Evolutionary conservation across 108 stramenopile species (phyloP).

Genomic region (Discostella pseudostelligera): DNA sequence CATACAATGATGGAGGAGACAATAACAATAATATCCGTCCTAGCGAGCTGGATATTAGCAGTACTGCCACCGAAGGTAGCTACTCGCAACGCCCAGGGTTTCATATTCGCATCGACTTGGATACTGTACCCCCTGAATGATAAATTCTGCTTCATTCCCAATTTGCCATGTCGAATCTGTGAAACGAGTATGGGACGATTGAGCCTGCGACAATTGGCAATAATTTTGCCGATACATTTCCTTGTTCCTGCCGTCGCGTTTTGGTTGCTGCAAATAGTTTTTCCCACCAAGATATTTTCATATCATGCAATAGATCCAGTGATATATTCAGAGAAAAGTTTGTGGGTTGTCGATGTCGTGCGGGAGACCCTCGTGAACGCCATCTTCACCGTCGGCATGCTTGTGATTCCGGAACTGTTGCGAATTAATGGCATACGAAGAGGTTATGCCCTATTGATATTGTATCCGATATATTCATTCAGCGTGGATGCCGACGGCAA

Average conservation of each 20-base stretch:
- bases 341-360: conserved; percentile 28
- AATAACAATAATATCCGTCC: not conserved
- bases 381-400: conserved; percentile 32
- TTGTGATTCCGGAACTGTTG: conserved; percentile 50
- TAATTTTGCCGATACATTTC: conserved; percentile 35
- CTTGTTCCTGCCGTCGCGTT: conserved; percentile 5
- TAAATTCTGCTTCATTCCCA: conserved; percentile 42
- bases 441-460: conserved; percentile 21
- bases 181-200: conserved; percentile 49
- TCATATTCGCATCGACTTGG: conserved; percentile 28
- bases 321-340: conserved; percentile 26
- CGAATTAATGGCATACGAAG: conserved; percentile 38
- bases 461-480: conserved; percentile 47
- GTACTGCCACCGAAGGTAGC: conserved; percentile 5
- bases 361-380: conserved; percentile 39
- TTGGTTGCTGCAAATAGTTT: not conserved
- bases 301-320: conserved; percentile 15
- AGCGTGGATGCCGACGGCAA: conserved; percentile 41
- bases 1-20: not conserved
- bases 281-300: not conserved
- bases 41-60: conserved; percentile 12
- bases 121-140: conserved; percentile 32
- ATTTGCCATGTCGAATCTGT: conserved; percentile 41
- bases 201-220: conserved; percentile 20
- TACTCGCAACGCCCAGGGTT: conserved; percentile 6